Percentiles rank a stretch among this genome's conserved stretches.
Evolutionary conservation across 1,284 basidiomycete species (phyloP).

Genomic region (Ganoderma lingzhi): DNA sequence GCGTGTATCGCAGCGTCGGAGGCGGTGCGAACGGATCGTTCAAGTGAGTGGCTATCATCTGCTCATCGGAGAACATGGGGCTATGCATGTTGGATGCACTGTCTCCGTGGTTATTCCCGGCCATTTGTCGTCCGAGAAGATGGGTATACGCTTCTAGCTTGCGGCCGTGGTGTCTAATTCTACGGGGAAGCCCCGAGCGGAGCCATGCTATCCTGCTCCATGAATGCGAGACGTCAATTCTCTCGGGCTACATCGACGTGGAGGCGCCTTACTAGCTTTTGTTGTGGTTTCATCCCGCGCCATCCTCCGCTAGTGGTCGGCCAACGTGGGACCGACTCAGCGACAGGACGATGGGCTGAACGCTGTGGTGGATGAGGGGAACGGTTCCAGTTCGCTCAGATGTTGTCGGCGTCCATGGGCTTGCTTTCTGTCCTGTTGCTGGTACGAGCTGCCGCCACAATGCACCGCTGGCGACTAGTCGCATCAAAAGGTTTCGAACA

Average conservation of each 20-base stretch:
- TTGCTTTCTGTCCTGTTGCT: not conserved
- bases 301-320: not conserved
- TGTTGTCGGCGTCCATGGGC: not conserved
- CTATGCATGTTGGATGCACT: not conserved
- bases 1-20: constrained; percentile 93
- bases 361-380: not conserved
- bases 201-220: not conserved
- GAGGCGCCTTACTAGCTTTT: not conserved
- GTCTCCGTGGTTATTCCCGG: not conserved
- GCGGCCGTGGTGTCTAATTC: not conserved
- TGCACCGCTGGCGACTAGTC: not conserved
- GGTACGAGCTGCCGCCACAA: not conserved
- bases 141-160: not conserved
- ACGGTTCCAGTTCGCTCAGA: not conserved
- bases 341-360: not conserved
- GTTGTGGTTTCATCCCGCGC: not conserved
- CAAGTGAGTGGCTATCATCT: constrained; percentile 70
- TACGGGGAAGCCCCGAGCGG: not conserved
- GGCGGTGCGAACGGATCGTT: constrained; percentile 90
- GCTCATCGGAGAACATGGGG: not conserved
- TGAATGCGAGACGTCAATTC: not conserved
- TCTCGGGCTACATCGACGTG: not conserved
- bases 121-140: not conserved
- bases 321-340: not conserved
- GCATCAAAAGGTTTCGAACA: not conserved